phyloP scores from a whole-genome alignment of 75 land plant species.

The Selaginella tamariscina region DNA sequence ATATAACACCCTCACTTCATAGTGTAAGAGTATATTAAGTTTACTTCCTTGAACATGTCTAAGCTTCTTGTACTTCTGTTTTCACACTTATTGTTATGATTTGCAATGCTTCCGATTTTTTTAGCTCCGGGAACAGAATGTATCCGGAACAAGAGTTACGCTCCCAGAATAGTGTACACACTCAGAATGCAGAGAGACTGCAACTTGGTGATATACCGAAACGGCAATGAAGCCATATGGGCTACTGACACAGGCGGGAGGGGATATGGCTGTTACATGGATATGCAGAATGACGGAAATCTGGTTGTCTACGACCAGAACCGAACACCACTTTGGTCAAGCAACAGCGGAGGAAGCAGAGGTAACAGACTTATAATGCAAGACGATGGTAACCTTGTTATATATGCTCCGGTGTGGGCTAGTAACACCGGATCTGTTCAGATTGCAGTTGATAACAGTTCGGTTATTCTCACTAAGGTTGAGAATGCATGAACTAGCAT shows the following conservation, averaged over 20 bases:
- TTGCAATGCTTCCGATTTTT: background rate
- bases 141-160: background rate
- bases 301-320: constrained; percentile 5
- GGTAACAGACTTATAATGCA: background rate
- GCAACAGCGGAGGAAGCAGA: background rate
- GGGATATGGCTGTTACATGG: background rate
- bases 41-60: too few relatives aligned
- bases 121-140: background rate
- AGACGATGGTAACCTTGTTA: constrained; percentile 5
- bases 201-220: constrained; percentile 6
- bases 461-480: too few relatives aligned
- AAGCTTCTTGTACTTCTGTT: too few relatives aligned
- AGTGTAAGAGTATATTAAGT: too few relatives aligned
- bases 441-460: too few relatives aligned
- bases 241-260: background rate
- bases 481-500: too few relatives aligned
- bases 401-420: constrained; percentile 1
- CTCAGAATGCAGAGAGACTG: constrained; percentile 6
- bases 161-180: background rate
- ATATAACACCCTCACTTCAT: too few relatives aligned
- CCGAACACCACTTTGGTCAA: background rate
- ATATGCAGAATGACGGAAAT: background rate
- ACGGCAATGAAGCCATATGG: background rate
- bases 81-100: too few relatives aligned
- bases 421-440: background rate